Percentiles rank a stretch among this genome's conserved stretches.
phyloP scores from a whole-genome alignment of 345 rosid genomes.

The Sonneratia alba region DNA sequence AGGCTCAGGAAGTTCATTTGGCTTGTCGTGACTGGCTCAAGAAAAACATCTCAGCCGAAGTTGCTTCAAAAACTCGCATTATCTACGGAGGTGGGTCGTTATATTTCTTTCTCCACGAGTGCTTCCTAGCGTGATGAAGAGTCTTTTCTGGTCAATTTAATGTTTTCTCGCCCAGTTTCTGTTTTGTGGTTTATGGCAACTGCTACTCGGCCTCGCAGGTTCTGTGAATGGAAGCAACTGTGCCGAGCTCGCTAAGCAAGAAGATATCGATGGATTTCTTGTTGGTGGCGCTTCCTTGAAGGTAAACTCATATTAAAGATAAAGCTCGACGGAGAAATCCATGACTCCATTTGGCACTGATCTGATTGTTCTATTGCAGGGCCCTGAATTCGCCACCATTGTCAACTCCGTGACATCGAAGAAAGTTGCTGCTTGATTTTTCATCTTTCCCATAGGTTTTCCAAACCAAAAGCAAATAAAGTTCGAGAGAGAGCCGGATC shows the following conservation, averaged over 20 bases:
- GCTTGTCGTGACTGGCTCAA: conserved; percentile 93
- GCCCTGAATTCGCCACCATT: conserved; percentile 90
- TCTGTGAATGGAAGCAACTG: conserved; percentile 93
- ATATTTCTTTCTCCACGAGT: neutral
- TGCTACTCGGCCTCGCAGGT: conserved; percentile 28
- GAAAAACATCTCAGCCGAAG: conserved; percentile 75
- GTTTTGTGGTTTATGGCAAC: neutral
- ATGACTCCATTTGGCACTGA: neutral
- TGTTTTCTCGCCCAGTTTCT: neutral
- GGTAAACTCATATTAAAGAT: conserved; percentile 25
- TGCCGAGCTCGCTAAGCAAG: conserved; percentile 86
- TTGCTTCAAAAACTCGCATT: conserved; percentile 84
- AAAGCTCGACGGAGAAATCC: neutral
- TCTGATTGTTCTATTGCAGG: conserved; percentile 33
- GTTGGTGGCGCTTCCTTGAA: conserved; percentile 99
- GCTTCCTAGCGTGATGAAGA: too few species aligned
- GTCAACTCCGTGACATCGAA: conserved; percentile 81
- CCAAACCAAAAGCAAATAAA: conserved; percentile 3
- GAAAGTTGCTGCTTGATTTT: conserved; percentile 73
- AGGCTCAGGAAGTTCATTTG: conserved; percentile 94
- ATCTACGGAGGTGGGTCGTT: conserved; percentile 77
- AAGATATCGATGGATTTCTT: conserved; percentile 96
- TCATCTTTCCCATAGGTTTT: neutral
- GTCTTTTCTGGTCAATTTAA: neutral
- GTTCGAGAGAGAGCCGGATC: neutral